phyloP scores from a whole-genome alignment of 495 filamentous ascomycete species.

The Neurospora sp. region DNA sequence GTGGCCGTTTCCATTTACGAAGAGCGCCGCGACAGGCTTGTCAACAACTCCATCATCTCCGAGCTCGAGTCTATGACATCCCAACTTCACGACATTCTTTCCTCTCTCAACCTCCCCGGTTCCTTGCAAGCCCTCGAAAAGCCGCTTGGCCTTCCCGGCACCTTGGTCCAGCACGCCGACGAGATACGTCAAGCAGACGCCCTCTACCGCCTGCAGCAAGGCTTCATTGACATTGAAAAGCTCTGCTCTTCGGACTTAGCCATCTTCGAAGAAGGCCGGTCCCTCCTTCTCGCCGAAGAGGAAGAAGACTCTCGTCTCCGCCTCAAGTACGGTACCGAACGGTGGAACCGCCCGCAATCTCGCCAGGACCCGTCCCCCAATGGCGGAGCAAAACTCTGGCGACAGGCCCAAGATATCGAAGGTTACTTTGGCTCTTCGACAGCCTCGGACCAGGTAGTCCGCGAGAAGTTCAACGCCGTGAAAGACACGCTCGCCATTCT shows the following conservation, averaged over 20 bases:
- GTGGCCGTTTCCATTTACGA: conserved; percentile 92
- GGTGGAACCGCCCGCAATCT: conserved; percentile 68
- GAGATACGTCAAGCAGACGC: conserved; percentile 93
- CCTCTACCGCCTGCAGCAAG: conserved; percentile 56
- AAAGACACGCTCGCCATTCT: conserved; percentile 66
- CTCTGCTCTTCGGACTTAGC: conserved; percentile 65
- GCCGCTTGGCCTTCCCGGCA: conserved; percentile 81
- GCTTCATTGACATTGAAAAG: conserved; percentile 78
- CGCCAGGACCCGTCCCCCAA: conserved; percentile 34
- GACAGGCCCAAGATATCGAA: conserved; percentile 65
- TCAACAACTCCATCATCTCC: conserved; percentile 76
- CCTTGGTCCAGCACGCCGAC: conserved; percentile 78
- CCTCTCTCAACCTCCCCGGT: conserved; percentile 80
- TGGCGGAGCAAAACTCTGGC: conserved; percentile 66
- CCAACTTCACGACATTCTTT: conserved; percentile 67
- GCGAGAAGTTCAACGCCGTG: conserved; percentile 65
- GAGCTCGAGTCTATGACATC: conserved; percentile 77
- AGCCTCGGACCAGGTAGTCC: conserved; percentile 72
- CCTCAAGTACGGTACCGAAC: conserved; percentile 74
- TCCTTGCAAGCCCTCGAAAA: conserved; percentile 93
- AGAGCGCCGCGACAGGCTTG: conserved; percentile 75
- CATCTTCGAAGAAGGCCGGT: conserved; percentile 72
- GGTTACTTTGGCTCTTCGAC: conserved; percentile 81
- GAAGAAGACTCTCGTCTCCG: conserved; percentile 70
- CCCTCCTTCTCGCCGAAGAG: conserved; percentile 65